These are phyloP conservation scores for Hyaloscypha finlandica DNA, from an alignment of 495 filamentous ascomycete species.

Conservation along the genomic window DNA sequence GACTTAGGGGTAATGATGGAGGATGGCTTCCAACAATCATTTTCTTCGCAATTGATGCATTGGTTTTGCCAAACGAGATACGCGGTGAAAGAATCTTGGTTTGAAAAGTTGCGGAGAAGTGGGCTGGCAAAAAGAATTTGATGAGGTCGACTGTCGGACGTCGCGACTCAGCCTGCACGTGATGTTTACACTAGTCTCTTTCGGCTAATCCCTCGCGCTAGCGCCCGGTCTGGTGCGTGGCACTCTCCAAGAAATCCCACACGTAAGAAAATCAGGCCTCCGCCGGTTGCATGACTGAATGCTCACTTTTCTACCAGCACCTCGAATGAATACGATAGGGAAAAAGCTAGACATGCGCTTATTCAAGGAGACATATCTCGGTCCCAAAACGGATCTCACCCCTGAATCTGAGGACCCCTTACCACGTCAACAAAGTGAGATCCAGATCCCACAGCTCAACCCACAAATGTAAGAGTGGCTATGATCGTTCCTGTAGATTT, in stretches of 20 bases:
- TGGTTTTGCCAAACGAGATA: background rate
- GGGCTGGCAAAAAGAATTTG: background rate
- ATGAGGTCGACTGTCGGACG: background rate
- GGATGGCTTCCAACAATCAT: background rate
- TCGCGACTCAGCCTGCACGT: background rate
- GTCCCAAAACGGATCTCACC: background rate
- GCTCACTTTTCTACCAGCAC: background rate
- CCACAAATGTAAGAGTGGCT: background rate
- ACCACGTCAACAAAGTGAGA: conserved; percentile 10
- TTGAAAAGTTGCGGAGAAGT: background rate
- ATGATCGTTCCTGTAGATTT: background rate
- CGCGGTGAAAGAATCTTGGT: background rate
- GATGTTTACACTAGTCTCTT: conserved; percentile 1
- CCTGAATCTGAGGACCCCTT: conserved; percentile 12
- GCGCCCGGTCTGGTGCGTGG: background rate
- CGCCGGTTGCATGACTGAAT: background rate
- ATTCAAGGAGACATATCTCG: background rate
- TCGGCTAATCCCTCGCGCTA: conserved; percentile 1
- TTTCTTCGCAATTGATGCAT: background rate
- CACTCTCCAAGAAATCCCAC: background rate
- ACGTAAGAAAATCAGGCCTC: background rate
- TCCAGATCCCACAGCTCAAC: background rate
- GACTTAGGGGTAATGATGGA: conserved; percentile 1
- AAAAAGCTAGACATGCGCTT: background rate
- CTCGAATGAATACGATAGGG: background rate